phyloP scores from a whole-genome alignment of 768 basidiomycete species.

The Gautieria morchelliformis region DNA sequence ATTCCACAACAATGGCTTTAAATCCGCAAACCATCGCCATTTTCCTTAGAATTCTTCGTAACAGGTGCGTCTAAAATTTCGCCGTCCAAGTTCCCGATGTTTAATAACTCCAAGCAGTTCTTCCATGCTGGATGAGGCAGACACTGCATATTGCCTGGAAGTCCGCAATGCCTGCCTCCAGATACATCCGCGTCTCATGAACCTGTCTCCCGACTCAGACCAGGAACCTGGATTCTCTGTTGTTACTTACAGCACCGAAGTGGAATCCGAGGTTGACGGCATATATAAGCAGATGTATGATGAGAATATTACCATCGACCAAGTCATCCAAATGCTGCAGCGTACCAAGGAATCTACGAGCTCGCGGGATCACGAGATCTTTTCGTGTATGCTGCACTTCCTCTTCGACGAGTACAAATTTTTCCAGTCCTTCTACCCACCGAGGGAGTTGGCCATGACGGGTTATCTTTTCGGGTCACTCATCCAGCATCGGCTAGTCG shows the following conservation, averaged over 20 bases:
- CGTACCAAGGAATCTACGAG: constrained; percentile 76
- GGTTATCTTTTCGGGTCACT: constrained; percentile 94
- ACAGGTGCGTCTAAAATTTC: constrained; percentile 43
- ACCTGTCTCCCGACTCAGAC: constrained; percentile 76
- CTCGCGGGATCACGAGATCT: constrained; percentile 85
- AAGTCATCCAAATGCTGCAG: constrained; percentile 83
- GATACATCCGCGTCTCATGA: constrained; percentile 94
- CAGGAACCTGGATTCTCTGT: constrained; percentile 87
- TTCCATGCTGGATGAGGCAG: constrained; percentile 61
- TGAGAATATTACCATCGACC: constrained; percentile 88
- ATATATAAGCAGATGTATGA: constrained; percentile 99
- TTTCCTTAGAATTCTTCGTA: constrained; percentile 81
- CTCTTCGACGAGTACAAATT: constrained; percentile 99
- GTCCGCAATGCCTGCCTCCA: constrained; percentile 89
- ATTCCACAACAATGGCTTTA: constrained; percentile 78
- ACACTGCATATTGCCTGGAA: constrained; percentile 81
- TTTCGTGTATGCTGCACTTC: constrained; percentile 99
- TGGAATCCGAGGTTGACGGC: constrained; percentile 86
- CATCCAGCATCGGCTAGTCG: constrained; percentile 87
- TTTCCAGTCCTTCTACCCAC: constrained; percentile 93
- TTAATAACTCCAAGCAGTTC: constrained; percentile 37
- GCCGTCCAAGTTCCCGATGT: not conserved
- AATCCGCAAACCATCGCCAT: constrained; percentile 84
- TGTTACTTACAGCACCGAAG: constrained; percentile 77
- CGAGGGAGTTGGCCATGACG: constrained; percentile 91